Evolutionary conservation across 768 basidiomycete genomes (phyloP).

Genomic region (Tephrocybe rancida): DNA sequence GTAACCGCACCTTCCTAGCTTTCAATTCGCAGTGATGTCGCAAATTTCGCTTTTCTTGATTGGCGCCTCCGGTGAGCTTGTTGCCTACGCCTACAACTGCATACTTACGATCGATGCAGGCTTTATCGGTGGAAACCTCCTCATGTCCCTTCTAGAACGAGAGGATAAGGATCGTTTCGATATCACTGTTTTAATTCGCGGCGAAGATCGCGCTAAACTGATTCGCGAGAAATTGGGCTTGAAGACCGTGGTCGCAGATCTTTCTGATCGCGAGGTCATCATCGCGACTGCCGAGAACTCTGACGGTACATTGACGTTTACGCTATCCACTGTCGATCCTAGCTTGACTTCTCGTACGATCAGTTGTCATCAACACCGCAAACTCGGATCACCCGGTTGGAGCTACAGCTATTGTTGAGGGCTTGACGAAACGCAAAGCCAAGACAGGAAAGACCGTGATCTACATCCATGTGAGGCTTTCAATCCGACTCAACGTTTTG

Average conservation of each 20-base stretch:
- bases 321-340: no score
- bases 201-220: constrained; percentile 14
- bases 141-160: constrained; percentile 14
- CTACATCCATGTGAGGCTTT: constrained; percentile 14
- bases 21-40: background rate
- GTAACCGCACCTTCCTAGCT: background rate
- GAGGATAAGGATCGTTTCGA: constrained; percentile 13
- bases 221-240: constrained; percentile 16
- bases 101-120: constrained; percentile 2
- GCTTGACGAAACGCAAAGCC: constrained; percentile 14
- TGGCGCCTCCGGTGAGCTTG: constrained; percentile 13
- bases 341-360: background rate
- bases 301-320: constrained; percentile 7
- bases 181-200: constrained; percentile 17
- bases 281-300: constrained; percentile 16
- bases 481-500: background rate
- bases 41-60: constrained; percentile 13
- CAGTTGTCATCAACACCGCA: constrained; percentile 16
- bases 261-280: constrained; percentile 8
- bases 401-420: constrained; percentile 13
- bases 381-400: constrained; percentile 18
- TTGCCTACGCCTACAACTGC: background rate
- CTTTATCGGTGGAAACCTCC: constrained; percentile 15
- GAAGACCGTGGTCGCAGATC: constrained; percentile 16
- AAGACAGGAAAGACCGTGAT: constrained; percentile 13